phyloP scores from a whole-genome alignment of 2,329 filamentous ascomycete genomes.

The Trichoderma hamatum region DNA sequence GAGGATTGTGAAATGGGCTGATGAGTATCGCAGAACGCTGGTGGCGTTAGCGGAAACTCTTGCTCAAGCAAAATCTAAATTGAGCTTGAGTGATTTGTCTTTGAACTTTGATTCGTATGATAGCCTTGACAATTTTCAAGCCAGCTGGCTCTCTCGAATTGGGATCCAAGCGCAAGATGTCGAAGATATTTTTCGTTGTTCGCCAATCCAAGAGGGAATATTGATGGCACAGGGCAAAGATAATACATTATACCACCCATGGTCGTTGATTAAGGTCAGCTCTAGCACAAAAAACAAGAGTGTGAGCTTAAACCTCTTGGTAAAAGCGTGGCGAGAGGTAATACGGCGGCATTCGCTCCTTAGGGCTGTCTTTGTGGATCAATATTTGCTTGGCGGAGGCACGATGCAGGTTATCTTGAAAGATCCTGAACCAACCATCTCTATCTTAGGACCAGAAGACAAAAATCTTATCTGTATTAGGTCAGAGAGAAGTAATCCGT shows the following conservation, averaged over 20 bases:
- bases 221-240: conserved; percentile 7
- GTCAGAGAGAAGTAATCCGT: background rate
- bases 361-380: conserved; percentile 25
- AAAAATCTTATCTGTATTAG: background rate
- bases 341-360: conserved; percentile 22
- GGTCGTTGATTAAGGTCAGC: background rate
- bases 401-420: conserved; percentile 28
- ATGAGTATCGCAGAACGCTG: background rate
- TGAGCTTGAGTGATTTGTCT: conserved; percentile 36
- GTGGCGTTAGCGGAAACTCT: conserved; percentile 13
- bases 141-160: background rate
- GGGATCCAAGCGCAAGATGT: background rate
- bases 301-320: background rate
- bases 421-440: background rate
- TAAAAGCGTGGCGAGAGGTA: conserved; percentile 24
- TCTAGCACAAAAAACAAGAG: background rate
- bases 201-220: conserved; percentile 29
- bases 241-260: background rate
- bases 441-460: background rate
- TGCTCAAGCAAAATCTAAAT: background rate
- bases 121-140: conserved; percentile 20
- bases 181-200: conserved; percentile 19
- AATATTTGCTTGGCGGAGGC: conserved; percentile 13
- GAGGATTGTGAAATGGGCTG: background rate
- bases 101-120: conserved; percentile 28